Conservation (phyloP, 2,329 filamentous ascomycete genomes). For the Alternaria sp. region DNA sequence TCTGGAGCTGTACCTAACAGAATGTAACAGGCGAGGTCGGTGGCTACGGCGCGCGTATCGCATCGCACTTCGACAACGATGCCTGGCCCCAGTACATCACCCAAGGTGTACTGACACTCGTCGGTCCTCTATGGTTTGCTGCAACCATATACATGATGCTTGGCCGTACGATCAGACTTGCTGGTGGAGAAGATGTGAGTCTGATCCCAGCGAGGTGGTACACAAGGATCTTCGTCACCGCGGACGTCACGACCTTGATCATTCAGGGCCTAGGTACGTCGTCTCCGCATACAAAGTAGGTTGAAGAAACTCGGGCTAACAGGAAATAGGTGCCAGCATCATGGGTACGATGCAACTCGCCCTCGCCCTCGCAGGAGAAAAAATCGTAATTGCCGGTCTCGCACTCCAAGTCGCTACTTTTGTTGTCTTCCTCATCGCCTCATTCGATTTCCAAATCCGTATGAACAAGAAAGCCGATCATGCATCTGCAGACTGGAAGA, state of each 20-base stretch:
- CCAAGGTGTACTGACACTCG: constrained; percentile 54
- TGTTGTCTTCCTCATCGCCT: constrained; percentile 40
- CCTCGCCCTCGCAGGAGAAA: constrained; percentile 43
- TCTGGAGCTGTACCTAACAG: background rate
- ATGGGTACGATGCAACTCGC: constrained; percentile 47
- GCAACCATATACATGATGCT: constrained; percentile 60
- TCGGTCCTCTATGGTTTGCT: constrained; percentile 58
- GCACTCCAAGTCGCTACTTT: constrained; percentile 48
- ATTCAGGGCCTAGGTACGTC: constrained; percentile 43
- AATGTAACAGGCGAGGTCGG: constrained; percentile 48
- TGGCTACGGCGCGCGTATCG: constrained; percentile 54
- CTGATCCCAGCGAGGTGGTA: constrained; percentile 41
- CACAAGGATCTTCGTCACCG: constrained; percentile 40
- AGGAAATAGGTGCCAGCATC: constrained; percentile 34
- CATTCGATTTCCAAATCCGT: constrained; percentile 42
- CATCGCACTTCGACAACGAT: constrained; percentile 49
- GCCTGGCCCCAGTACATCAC: constrained; percentile 53
- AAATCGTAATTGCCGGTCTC: constrained; percentile 47
- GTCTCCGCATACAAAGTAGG: background rate
- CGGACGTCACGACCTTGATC: constrained; percentile 41
- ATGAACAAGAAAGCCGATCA: constrained; percentile 27
- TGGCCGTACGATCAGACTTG: constrained; percentile 49
- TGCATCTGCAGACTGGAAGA: constrained; percentile 27
- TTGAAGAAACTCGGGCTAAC: background rate
- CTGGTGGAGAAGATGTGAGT: constrained; percentile 37